Evolutionary conservation across 495 filamentous ascomycete genomes (phyloP).

Genomic region (Aspergillus olivimuriae): DNA sequence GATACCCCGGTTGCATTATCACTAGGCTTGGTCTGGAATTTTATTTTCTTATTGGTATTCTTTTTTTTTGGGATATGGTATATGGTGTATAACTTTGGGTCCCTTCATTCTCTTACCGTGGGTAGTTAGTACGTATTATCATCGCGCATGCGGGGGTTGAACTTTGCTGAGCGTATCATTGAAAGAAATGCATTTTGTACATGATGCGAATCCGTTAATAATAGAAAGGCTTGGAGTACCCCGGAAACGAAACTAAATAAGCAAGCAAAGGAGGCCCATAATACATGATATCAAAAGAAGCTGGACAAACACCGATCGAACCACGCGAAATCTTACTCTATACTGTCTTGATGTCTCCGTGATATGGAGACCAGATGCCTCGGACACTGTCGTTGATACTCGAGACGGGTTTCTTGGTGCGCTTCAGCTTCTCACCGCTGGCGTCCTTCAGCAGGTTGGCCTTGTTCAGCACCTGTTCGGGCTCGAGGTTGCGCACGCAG

Average conservation of each 20-base stretch:
- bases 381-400: conserved; percentile 89
- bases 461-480: conserved; percentile 76
- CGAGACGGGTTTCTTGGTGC: conserved; percentile 70
- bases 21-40: conserved; percentile 2
- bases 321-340: conserved; percentile 12
- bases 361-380: conserved; percentile 92
- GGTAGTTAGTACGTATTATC: too few relatives aligned
- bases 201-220: conserved; percentile 14
- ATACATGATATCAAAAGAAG: conserved; percentile 27
- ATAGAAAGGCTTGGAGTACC: conserved; percentile 9
- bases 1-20: conserved; percentile 25
- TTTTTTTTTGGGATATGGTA: not conserved
- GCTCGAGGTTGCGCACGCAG: conserved; percentile 80
- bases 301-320: conserved; percentile 1
- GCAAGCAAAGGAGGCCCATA: conserved; percentile 22
- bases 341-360: conserved; percentile 53
- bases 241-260: conserved; percentile 8
- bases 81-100: not conserved
- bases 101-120: too few relatives aligned
- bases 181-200: conserved; percentile 11
- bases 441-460: conserved; percentile 71
- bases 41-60: not conserved
- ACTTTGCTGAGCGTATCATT: not conserved
- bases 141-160: too few relatives aligned
- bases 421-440: conserved; percentile 79